A percentile compares a stretch with the other conserved stretches of the same genome.
phyloP scores from a whole-genome alignment of 257 asterid genomes.

The Solanum appendiculatum region DNA sequence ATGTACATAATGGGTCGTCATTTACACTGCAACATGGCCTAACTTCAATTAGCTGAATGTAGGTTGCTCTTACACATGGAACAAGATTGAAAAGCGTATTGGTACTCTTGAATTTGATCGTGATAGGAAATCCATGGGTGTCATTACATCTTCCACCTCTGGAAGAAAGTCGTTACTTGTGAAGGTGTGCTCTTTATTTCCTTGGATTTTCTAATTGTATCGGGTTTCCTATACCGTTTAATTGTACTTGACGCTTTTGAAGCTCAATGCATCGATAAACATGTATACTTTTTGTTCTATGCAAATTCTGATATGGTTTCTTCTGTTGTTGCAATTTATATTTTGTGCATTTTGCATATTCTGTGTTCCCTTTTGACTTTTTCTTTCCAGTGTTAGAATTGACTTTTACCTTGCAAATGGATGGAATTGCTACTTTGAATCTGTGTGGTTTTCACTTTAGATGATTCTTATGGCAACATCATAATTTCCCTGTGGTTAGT shows the following conservation, averaged over 20 bases:
- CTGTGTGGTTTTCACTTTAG: not conserved
- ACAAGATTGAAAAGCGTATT: constrained; percentile 59
- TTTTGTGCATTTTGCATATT: not conserved
- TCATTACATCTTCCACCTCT: constrained; percentile 55
- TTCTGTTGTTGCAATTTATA: not conserved
- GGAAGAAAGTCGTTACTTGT: constrained; percentile 68
- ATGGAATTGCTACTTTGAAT: not conserved
- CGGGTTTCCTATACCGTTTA: not conserved
- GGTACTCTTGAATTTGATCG: constrained; percentile 99
- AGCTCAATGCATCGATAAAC: not conserved
- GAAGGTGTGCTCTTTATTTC: constrained; percentile 40
- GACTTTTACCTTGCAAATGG: not conserved
- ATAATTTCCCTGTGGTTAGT: not conserved
- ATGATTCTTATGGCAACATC: not conserved
- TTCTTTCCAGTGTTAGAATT: not conserved
- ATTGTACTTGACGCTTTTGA: not conserved
- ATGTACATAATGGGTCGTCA: not conserved
- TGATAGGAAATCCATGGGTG: constrained; percentile 98
- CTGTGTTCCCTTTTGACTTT: not conserved
- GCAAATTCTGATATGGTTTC: not conserved
- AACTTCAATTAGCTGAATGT: constrained; percentile 9
- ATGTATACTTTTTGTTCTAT: not conserved
- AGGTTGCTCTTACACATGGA: constrained; percentile 80
- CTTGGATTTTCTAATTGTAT: not conserved
- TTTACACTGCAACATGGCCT: constrained; percentile 3